Conservation (phyloP, 1,139 yeast genomes). For the Yamadazyma dendronema region DNA sequence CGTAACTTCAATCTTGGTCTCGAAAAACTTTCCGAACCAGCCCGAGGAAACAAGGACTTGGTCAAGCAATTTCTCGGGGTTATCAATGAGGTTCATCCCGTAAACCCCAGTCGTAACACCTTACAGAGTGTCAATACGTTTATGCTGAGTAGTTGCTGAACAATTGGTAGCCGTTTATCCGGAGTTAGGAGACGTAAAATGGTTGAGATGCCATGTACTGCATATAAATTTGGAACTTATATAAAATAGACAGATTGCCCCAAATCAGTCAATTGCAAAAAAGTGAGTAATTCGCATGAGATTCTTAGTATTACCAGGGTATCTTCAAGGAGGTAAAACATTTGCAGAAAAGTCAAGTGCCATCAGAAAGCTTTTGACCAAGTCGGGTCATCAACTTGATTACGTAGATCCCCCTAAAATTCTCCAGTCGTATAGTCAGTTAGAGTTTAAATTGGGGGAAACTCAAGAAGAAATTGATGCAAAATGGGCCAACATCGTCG, state of each 20-base stretch:
- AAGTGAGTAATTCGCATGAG: conserved; percentile 8
- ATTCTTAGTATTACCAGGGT: conserved; percentile 37
- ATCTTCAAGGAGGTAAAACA: conserved; percentile 64
- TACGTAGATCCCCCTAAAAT: conserved; percentile 37
- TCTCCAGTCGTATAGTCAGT: conserved; percentile 24
- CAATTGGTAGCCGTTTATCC: neutral
- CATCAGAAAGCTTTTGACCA: conserved; percentile 61
- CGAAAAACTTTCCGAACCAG: conserved; percentile 17
- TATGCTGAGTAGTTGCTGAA: conserved; percentile 23
- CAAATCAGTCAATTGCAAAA: too few relatives aligned
- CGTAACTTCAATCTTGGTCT: conserved; percentile 44
- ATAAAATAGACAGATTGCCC: neutral
- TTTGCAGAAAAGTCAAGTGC: conserved; percentile 82
- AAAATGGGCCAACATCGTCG: conserved; percentile 34
- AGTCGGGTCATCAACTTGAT: conserved; percentile 51
- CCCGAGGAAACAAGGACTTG: conserved; percentile 44
- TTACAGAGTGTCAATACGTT: conserved; percentile 61
- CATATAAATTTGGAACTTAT: neutral
- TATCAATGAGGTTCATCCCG: conserved; percentile 43
- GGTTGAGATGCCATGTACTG: neutral
- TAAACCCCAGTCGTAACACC: conserved; percentile 77
- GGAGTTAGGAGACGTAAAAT: neutral
- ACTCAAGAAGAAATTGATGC: conserved; percentile 25
- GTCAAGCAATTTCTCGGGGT: conserved; percentile 58
- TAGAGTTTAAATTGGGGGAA: conserved; percentile 28